Conservation (phyloP, 495 filamentous ascomycete species). For the Neurospora sp. region DNA sequence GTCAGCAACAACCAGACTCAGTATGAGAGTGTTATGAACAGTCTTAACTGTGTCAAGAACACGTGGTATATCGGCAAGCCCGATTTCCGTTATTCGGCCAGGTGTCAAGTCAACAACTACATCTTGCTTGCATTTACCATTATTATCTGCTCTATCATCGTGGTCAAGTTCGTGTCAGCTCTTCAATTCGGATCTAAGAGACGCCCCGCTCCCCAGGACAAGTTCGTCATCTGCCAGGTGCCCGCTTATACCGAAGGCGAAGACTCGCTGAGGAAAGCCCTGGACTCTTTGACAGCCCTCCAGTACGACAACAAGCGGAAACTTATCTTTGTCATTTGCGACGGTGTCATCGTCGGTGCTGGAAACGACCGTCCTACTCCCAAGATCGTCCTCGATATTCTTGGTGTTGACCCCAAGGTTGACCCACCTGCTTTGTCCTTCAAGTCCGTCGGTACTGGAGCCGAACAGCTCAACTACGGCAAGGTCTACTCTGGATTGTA, state of each 20-base stretch:
- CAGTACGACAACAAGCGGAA: slow-evolving; percentile 98
- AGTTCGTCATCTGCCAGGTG: slow-evolving; percentile 97
- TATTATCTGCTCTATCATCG: slow-evolving; percentile 67
- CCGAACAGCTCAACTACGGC: slow-evolving; percentile 91
- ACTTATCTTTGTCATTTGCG: slow-evolving; percentile 85
- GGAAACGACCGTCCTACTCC: slow-evolving; percentile 96
- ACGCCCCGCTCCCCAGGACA: slow-evolving; percentile 83
- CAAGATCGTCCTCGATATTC: slow-evolving; percentile 93
- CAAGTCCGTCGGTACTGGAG: slow-evolving; percentile 80
- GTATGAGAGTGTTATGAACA: slow-evolving; percentile 39
- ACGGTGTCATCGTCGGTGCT: slow-evolving; percentile 91
- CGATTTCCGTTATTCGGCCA: slow-evolving; percentile 69
- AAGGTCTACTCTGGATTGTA: slow-evolving; percentile 98
- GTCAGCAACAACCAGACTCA: slow-evolving; percentile 27
- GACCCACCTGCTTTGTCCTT: slow-evolving; percentile 90
- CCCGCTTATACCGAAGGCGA: slow-evolving; percentile 98
- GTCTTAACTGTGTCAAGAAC: slow-evolving; percentile 69
- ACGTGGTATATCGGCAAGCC: slow-evolving; percentile 72
- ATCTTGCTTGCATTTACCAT: slow-evolving; percentile 80
- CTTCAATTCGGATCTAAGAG: slow-evolving; percentile 90
- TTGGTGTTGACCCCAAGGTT: slow-evolving; percentile 93
- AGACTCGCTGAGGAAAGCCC: slow-evolving; percentile 79
- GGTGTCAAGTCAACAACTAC: slow-evolving; percentile 85
- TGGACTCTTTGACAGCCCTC: slow-evolving; percentile 88
- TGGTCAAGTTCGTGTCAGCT: slow-evolving; percentile 86